Base-by-base conservation (phyloP, 1,284 basidiomycete species). In the Ustilago loliicola region DNA sequence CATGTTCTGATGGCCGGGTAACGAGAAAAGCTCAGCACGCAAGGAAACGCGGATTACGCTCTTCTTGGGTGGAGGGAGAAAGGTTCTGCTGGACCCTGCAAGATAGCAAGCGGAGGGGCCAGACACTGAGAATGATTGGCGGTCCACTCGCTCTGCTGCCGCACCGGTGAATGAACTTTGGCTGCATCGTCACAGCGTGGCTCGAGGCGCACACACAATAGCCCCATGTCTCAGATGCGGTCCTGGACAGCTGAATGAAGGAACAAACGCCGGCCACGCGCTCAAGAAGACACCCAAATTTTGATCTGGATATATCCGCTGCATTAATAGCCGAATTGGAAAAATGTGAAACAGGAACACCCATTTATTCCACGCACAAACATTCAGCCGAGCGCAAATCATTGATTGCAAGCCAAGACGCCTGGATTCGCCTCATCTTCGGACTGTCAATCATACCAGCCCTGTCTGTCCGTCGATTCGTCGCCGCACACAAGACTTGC, bases 211-310 rank as follows among this genome's bases (percentile, higher is more conserved):
- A 47, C 17, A 6, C 45, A 32, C 50, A 52, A 52, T 30, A 27
- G 50, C 50, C 30, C 50, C 50, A 52, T 66, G 64, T 66, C 52
- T 66, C 64, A 60, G 57, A 48, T 60, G 57, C 57, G 15, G 21
- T 60, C n/a, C 55, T 66, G 57, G 57, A 66, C 64, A 66, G 63
- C 47, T 58, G 45, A n/a, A 47, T 21, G 17, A 7, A 38, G 23
- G 8, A 51, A 29, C 17, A 64, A 58, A 58, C 36, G 55, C 62
- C 47, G 19, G 23, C 15, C 25, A 27, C 25, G 61, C 61, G 30
- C 29, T 13, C 47, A 48, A 9, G 11, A n/a, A 30, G 21, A 52
- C 7, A 9, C 45, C 19, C 23, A 47, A 47, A 47, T 36, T 25
- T 32, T 40, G 53, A 53, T 48, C 32, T 6, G 15, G 4, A 7